phyloP scores from a whole-genome alignment of 2,329 filamentous ascomycete species.

The Aspergillus intermedius region DNA sequence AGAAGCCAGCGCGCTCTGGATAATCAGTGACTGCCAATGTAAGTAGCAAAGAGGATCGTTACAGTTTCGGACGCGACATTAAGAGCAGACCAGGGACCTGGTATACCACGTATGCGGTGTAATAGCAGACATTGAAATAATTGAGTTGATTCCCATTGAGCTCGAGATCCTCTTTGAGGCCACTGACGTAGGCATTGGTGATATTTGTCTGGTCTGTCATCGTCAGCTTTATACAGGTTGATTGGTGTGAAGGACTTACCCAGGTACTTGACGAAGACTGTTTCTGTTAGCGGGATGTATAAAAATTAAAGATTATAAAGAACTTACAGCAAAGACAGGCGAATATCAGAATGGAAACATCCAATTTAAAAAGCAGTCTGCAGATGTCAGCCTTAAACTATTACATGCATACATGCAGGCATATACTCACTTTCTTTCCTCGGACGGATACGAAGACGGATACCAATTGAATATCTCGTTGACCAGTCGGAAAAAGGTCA shows the following conservation, averaged over 20 bases:
- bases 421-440: constrained; percentile 23
- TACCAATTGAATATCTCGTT: constrained; percentile 31
- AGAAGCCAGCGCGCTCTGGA: constrained; percentile 23
- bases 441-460: constrained; percentile 20
- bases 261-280: constrained; percentile 24
- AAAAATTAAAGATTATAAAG: background rate
- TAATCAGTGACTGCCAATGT: background rate
- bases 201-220: constrained; percentile 25
- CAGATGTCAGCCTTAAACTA: constrained; percentile 1
- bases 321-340: constrained; percentile 27
- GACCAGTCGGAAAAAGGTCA: constrained; percentile 13
- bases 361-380: constrained; percentile 26
- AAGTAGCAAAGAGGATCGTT: constrained; percentile 2
- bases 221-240: background rate
- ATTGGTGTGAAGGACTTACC: constrained; percentile 7
- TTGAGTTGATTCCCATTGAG: constrained; percentile 27
- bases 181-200: constrained; percentile 29
- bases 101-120: constrained; percentile 25
- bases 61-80: constrained; percentile 25
- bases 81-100: constrained; percentile 24
- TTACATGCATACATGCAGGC: background rate
- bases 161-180: constrained; percentile 25
- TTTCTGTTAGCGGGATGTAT: constrained; percentile 2
- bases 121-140: constrained; percentile 27
- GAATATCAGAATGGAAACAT: constrained; percentile 25